Evolutionary conservation across 1,284 basidiomycete species (phyloP).

Genomic region (Microbotryum lychnidis-dioicae): DNA sequence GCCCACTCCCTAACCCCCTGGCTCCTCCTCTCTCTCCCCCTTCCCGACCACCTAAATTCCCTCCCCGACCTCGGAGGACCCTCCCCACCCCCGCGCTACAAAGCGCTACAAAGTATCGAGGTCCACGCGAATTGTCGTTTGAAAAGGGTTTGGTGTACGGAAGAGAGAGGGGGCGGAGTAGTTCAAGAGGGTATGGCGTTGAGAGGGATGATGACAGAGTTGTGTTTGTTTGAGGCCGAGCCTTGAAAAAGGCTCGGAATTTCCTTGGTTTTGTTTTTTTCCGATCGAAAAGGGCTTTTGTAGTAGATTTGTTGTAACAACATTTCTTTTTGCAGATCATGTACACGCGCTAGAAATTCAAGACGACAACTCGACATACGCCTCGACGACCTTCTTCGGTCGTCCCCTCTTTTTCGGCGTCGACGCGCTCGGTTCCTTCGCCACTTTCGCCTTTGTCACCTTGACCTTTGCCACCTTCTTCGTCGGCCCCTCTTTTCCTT

Average conservation of each 20-base stretch:
- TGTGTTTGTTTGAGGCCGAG: constrained; percentile 16
- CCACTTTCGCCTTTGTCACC: constrained; percentile 24
- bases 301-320: too few species aligned
- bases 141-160: constrained; percentile 19
- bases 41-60: constrained; percentile 5
- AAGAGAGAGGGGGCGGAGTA: constrained; percentile 6
- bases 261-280: too few species aligned
- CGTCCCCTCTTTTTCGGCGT: not conserved
- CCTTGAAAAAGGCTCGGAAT: too few species aligned
- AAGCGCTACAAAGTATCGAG: constrained; percentile 8
- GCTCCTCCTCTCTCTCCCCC: constrained; percentile 16
- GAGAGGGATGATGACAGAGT: constrained; percentile 15
- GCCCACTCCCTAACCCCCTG: constrained; percentile 17
- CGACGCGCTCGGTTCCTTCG: not conserved
- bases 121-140: constrained; percentile 22
- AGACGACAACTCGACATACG: constrained; percentile 20
- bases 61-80: not conserved
- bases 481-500: constrained; percentile 20
- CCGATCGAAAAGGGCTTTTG: too few species aligned
- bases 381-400: constrained; percentile 2
- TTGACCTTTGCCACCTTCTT: constrained; percentile 8
- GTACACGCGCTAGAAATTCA: not conserved
- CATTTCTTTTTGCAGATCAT: too few species aligned
- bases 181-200: constrained; percentile 4
- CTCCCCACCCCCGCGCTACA: not conserved